Evolutionary conservation across 805 yeast species (phyloP), one percentile per base, ranked within the genome.

Genomic region (Wickerhamiella allomyrinae): DNA sequence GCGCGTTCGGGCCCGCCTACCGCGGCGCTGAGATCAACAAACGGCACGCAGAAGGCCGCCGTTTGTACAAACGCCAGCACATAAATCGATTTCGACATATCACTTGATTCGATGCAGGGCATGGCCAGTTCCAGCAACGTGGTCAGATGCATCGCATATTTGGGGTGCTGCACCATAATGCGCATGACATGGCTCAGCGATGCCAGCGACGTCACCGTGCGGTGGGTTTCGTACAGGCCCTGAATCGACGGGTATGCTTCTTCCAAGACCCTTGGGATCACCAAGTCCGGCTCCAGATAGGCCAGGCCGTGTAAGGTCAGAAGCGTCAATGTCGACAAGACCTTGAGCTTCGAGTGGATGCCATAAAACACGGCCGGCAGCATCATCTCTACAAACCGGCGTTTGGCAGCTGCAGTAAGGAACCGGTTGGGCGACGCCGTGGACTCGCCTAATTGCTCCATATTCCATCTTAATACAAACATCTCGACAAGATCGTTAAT

Each of bases 51-150:
- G 6, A 79, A 66, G 0, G 85, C 77, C 20, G 79, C 71, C 0
- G 83, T 67, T 9, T 83, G 79, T 42, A 91, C 70, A 15, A 81
- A 69, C 44, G 77, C 72, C 33, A 87, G 61, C 0, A 94, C 71
- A 40, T 74, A 70, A 13, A 76, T 67, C 0, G 95, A 78, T 55
- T 87, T 74, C 11, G 67, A 68, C 39, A 85, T 68, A 58, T 91
- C 98, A 56, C 87, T 91, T 0, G 87, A 73, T 56, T 91, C 97
- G 22, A 91, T 76, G 23, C 91, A 95, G 0, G 86, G 82, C 7
- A 86, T 57, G 2, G 78, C 63, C 58, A 84, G 67, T 21, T 77
- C 72, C 31, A 87, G 57, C 13, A 91, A 64, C 41, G 93, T 73
- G 0, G 93, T 74, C 10, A 85, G 63, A 53, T 91, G 98, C 10